Evolutionary conservation across 1,284 basidiomycete species (phyloP).

Genomic region (Marasmius sp.): DNA sequence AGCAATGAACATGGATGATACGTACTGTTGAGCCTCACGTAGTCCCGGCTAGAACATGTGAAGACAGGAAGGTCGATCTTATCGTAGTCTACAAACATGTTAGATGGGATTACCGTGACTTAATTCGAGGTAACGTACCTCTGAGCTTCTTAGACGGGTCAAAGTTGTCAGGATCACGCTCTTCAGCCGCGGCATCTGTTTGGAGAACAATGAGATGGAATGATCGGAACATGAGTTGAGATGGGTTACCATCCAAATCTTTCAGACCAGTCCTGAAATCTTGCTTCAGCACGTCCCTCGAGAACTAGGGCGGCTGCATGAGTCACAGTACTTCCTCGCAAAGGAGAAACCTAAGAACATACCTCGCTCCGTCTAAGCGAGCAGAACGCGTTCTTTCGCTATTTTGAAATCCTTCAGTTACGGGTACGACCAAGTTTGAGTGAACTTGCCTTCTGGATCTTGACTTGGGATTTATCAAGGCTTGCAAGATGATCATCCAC

Average conservation of each 20-base stretch:
- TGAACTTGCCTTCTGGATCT: slow-evolving; percentile 37
- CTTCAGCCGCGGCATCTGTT: slow-evolving; percentile 53
- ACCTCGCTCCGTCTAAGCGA: slow-evolving; percentile 59
- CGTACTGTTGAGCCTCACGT: slow-evolving; percentile 51
- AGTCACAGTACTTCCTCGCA: not conserved
- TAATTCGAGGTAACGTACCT: slow-evolving; percentile 31
- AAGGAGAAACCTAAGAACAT: slow-evolving; percentile 7
- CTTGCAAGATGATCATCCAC: slow-evolving; percentile 43
- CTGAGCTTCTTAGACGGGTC: slow-evolving; percentile 50
- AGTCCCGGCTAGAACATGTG: slow-evolving; percentile 61
- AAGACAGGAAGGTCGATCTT: slow-evolving; percentile 62
- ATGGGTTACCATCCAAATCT: slow-evolving; percentile 50
- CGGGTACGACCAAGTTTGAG: not conserved
- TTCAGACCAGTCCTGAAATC: slow-evolving; percentile 59
- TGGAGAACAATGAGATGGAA: not conserved
- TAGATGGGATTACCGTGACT: not conserved
- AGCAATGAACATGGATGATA: not conserved
- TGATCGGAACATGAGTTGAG: not conserved
- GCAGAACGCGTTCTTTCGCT: slow-evolving; percentile 61
- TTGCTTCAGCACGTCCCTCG: slow-evolving; percentile 55
- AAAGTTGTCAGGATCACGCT: slow-evolving; percentile 55
- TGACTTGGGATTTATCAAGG: slow-evolving; percentile 44
- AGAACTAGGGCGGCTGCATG: slow-evolving; percentile 39
- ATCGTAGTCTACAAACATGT: slow-evolving; percentile 44
- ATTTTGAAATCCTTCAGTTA: not conserved